These are phyloP conservation scores for Earliella scabrosa DNA, from an alignment of 1,284 basidiomycete species.

Conservation along the genomic window DNA sequence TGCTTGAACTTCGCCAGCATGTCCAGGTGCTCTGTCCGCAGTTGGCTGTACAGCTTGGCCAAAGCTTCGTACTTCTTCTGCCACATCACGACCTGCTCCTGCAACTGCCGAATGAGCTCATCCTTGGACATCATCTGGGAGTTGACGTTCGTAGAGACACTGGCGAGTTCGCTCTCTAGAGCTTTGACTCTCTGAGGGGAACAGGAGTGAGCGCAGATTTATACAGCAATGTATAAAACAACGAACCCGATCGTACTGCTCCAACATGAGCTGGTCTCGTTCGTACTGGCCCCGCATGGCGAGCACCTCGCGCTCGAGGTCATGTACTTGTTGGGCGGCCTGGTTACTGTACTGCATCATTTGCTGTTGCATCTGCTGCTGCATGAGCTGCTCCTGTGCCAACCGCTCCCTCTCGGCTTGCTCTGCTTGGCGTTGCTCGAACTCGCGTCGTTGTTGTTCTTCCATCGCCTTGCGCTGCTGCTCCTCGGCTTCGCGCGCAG, in stretches of 20 bases:
- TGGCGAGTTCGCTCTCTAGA: constrained; percentile 88
- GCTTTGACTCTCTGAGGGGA: constrained; percentile 86
- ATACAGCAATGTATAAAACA: background rate
- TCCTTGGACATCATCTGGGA: constrained; percentile 94
- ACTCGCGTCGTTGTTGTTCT: constrained; percentile 85
- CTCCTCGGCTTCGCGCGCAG: constrained; percentile 86
- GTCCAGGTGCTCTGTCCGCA: constrained; percentile 96
- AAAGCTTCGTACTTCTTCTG: constrained; percentile 99
- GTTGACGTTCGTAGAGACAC: constrained; percentile 80
- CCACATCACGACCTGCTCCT: constrained; percentile 97
- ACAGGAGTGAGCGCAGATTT: background rate
- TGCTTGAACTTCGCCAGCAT: constrained; percentile 98
- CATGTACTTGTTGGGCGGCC: constrained; percentile 68
- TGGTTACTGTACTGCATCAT: constrained; percentile 78
- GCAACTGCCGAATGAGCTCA: constrained; percentile 93
- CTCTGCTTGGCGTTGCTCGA: constrained; percentile 88
- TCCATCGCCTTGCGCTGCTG: constrained; percentile 78
- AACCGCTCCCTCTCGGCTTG: constrained; percentile 89
- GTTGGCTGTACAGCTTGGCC: constrained; percentile 98
- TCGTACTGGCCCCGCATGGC: constrained; percentile 98
- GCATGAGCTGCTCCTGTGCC: constrained; percentile 88
- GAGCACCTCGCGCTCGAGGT: constrained; percentile 91
- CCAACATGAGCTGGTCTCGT: constrained; percentile 96
- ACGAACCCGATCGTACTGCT: constrained; percentile 94
- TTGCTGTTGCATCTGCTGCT: constrained; percentile 80